phyloP scores from a whole-genome alignment of 2,329 filamentous ascomycete species.

The Penicillium expansum region DNA sequence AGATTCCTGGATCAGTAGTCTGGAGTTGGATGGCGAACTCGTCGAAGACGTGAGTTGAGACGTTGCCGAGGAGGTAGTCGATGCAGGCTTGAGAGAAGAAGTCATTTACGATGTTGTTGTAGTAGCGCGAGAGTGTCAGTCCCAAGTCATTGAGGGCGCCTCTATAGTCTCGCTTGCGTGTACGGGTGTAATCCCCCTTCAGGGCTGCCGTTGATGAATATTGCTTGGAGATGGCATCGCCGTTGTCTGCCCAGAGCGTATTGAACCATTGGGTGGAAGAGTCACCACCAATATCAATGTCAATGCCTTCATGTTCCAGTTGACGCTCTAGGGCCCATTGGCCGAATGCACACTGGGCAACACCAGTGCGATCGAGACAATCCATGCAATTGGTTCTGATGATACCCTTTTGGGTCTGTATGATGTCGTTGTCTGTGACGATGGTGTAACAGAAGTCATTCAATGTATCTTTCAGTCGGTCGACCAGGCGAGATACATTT shows the following conservation, averaged over 20 bases:
- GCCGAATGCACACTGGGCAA: constrained; percentile 88
- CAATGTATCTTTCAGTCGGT: constrained; percentile 65
- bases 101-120: constrained; percentile 91
- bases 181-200: constrained; percentile 95
- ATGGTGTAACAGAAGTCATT: constrained; percentile 71
- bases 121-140: constrained; percentile 72
- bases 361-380: constrained; percentile 92
- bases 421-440: constrained; percentile 43
- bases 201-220: constrained; percentile 94
- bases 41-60: constrained; percentile 79
- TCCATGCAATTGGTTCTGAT: constrained; percentile 99
- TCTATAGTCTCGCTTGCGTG: constrained; percentile 82
- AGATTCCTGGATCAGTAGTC: constrained; percentile 86
- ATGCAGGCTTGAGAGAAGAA: constrained; percentile 95
- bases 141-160: constrained; percentile 90
- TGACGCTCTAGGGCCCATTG: constrained; percentile 79
- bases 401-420: constrained; percentile 65
- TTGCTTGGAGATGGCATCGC: constrained; percentile 90
- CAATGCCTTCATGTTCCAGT: constrained; percentile 70
- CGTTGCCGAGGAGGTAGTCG: constrained; percentile 88
- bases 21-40: constrained; percentile 95
- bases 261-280: constrained; percentile 92
- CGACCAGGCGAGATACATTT: constrained; percentile 78
- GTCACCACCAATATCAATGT: constrained; percentile 71
- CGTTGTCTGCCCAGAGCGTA: constrained; percentile 94